Evolutionary conservation across 2,329 filamentous ascomycete genomes (phyloP).

Genomic region (Penicillium crustosum): DNA sequence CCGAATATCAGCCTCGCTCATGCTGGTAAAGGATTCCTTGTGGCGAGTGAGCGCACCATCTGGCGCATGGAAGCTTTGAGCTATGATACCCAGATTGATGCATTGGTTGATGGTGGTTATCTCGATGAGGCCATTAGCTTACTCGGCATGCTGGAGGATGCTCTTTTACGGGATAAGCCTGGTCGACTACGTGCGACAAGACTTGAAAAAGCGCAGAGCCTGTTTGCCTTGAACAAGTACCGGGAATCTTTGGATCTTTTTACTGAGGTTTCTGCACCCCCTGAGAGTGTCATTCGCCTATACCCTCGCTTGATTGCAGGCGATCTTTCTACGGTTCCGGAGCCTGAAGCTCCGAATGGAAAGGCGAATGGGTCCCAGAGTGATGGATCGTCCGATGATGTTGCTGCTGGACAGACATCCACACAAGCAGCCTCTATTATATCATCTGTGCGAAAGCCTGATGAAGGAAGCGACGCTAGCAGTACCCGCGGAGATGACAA

Average conservation of each 20-base stretch:
- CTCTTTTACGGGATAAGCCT: conserved; percentile 77
- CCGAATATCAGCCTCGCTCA: conserved; percentile 93
- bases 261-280: conserved; percentile 83
- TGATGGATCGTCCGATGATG: conserved; percentile 31
- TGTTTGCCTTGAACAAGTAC: conserved; percentile 83
- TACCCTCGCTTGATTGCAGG: conserved; percentile 85
- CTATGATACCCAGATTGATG: conserved; percentile 85
- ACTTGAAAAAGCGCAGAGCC: conserved; percentile 81
- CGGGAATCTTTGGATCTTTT: conserved; percentile 86
- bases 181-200: conserved; percentile 80
- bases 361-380: conserved; percentile 32
- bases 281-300: conserved; percentile 79
- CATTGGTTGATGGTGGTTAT: conserved; percentile 69
- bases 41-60: conserved; percentile 84
- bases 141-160: conserved; percentile 86
- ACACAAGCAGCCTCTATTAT: conserved; percentile 40
- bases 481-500: conserved; percentile 40
- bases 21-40: conserved; percentile 91
- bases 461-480: conserved; percentile 42
- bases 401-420: conserved; percentile 24
- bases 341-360: conserved; percentile 42
- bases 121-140: conserved; percentile 93
- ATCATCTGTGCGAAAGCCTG: conserved; percentile 40
- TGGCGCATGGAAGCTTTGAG: conserved; percentile 96
- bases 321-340: conserved; percentile 65